Conservation (phyloP, 78 protist species). For the Paratrimastix pyriformis region DNA sequence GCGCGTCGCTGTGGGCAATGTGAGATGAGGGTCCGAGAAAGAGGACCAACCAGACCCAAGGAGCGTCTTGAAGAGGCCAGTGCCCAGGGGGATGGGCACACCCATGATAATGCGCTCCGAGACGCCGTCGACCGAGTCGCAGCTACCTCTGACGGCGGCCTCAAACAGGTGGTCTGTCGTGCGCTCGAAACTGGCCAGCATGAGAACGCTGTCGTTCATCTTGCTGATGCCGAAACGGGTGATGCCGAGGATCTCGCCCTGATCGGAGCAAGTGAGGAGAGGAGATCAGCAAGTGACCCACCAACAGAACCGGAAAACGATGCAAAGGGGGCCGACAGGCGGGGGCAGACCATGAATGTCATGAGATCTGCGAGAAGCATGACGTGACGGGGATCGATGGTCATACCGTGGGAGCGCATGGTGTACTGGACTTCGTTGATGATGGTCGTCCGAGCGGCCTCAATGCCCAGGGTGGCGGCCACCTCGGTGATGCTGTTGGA, state of each 20-base stretch:
- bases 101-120: slow-evolving; percentile 96
- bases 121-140: slow-evolving; percentile 76
- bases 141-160: slow-evolving; percentile 69
- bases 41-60: no score
- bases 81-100: slow-evolving; percentile 81
- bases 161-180: slow-evolving; percentile 93
- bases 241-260: slow-evolving; percentile 92
- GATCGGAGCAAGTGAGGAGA: not conserved
- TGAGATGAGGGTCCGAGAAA: no score
- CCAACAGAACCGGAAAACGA: not conserved
- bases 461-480: slow-evolving; percentile 85
- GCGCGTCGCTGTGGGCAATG: no score
- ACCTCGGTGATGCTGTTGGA: slow-evolving; percentile 78
- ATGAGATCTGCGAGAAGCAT: slow-evolving; percentile 91
- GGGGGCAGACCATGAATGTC: slow-evolving; percentile 71
- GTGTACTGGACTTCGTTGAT: slow-evolving; percentile 62
- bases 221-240: slow-evolving; percentile 92
- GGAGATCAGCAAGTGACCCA: not conserved
- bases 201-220: slow-evolving; percentile 82
- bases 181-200: slow-evolving; percentile 92
- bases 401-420: slow-evolving; percentile 83
- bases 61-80: slow-evolving; percentile 82
- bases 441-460: slow-evolving; percentile 86
- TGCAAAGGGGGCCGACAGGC: not conserved
- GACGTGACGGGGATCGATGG: slow-evolving; percentile 80